Percentiles rank a stretch among this genome's conserved stretches.
phyloP scores from a whole-genome alignment of 2,329 filamentous ascomycete genomes.

The Corinectria fuckeliana region DNA sequence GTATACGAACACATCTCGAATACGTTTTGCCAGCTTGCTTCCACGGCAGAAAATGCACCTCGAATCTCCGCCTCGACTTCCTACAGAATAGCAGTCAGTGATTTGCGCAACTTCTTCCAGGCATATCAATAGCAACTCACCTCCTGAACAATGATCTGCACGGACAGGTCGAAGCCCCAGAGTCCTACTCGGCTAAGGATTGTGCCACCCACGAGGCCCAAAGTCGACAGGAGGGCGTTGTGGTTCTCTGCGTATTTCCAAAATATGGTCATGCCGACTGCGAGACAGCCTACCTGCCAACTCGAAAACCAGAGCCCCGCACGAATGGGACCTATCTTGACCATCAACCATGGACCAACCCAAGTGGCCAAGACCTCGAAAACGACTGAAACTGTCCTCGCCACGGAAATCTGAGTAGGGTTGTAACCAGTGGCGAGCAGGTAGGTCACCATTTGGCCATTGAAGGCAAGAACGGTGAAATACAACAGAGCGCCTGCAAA shows the following conservation, averaged over 20 bases:
- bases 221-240: slow-evolving; percentile 47
- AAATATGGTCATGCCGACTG: slow-evolving; percentile 52
- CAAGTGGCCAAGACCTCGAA: slow-evolving; percentile 69
- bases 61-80: slow-evolving; percentile 61
- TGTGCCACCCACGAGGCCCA: slow-evolving; percentile 56
- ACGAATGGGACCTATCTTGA: slow-evolving; percentile 63
- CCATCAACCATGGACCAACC: slow-evolving; percentile 62
- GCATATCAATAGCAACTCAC: slow-evolving; percentile 42
- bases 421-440: slow-evolving; percentile 61
- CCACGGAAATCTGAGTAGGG: slow-evolving; percentile 58
- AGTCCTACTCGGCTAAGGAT: slow-evolving; percentile 65
- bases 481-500: slow-evolving; percentile 66
- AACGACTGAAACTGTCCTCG: slow-evolving; percentile 58
- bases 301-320: slow-evolving; percentile 74
- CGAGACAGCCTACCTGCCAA: slow-evolving; percentile 68
- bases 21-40: slow-evolving; percentile 70
- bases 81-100: slow-evolving; percentile 43
- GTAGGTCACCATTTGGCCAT: slow-evolving; percentile 70
- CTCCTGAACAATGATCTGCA: slow-evolving; percentile 67
- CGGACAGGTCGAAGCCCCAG: slow-evolving; percentile 67
- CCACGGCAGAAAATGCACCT: slow-evolving; percentile 72
- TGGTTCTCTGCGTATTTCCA: slow-evolving; percentile 40
- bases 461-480: slow-evolving; percentile 65
- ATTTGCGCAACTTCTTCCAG: neutral
- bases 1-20: slow-evolving; percentile 74